These are phyloP conservation scores for Sicyos baderoa DNA, from an alignment of 306 rosid species.

Conservation along the genomic window DNA sequence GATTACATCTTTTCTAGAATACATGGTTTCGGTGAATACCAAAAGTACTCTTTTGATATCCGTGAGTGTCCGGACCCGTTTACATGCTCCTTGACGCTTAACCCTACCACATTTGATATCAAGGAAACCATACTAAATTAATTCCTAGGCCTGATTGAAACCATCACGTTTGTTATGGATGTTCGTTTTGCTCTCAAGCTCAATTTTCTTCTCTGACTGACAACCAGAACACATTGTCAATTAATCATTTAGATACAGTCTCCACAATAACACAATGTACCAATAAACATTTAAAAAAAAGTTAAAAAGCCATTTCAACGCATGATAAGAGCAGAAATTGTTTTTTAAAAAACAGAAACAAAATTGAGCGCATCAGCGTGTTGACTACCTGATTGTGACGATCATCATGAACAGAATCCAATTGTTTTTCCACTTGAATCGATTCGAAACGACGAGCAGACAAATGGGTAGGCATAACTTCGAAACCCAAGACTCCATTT, in stretches of 20 bases:
- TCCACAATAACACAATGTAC: background rate
- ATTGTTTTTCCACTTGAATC: slow-evolving; percentile 24
- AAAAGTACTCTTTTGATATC: too few species aligned
- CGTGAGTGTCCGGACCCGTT: too few species aligned
- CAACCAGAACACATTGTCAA: background rate
- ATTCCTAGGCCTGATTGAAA: too few species aligned
- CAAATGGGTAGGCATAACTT: slow-evolving; percentile 20
- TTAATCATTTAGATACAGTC: background rate
- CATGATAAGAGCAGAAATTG: background rate
- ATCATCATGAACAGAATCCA: slow-evolving; percentile 21
- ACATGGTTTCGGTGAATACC: background rate
- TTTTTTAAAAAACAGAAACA: background rate
- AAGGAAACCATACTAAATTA: too few species aligned
- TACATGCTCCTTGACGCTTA: too few species aligned
- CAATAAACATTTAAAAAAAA: background rate
- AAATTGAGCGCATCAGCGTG: background rate
- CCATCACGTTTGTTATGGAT: background rate
- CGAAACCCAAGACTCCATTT: slow-evolving; percentile 1
- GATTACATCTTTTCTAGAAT: background rate
- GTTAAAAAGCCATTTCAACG: background rate
- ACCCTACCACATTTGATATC: too few species aligned
- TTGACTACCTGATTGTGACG: slow-evolving; percentile 39
- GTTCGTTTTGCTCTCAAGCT: background rate
- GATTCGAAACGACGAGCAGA: slow-evolving; percentile 39
- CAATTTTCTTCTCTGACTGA: background rate